phyloP scores from a whole-genome alignment of 2,329 filamentous ascomycete genomes.

The Sporothrix pallida region DNA sequence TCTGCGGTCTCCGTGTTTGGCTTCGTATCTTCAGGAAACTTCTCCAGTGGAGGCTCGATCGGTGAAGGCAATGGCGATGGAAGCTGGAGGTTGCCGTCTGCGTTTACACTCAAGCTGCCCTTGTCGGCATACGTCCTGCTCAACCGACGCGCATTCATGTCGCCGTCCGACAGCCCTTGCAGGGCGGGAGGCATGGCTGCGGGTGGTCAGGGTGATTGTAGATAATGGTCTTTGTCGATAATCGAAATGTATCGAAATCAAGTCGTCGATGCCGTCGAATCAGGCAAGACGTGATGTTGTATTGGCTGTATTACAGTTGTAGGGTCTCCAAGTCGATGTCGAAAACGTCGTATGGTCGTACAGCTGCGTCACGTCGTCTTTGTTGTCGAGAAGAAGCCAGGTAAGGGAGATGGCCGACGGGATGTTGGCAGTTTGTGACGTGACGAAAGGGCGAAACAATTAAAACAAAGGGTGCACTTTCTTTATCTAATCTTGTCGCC shows the following conservation, averaged over 20 bases:
- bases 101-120: background rate
- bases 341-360: background rate
- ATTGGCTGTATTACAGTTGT: too few relatives aligned
- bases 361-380: too few relatives aligned
- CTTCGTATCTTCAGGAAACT: background rate
- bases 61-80: conserved; percentile 28
- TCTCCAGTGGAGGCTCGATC: background rate
- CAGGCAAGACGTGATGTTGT: too few relatives aligned
- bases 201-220: background rate
- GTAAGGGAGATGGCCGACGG: background rate
- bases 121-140: background rate
- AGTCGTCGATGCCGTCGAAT: background rate
- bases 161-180: conserved; percentile 15
- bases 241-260: too few relatives aligned
- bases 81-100: conserved; percentile 12
- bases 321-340: background rate
- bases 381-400: background rate
- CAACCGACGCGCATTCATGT: background rate
- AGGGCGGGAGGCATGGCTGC: conserved; percentile 17
- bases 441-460: conserved; percentile 5
- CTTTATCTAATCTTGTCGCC: conserved; percentile 8
- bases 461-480: background rate
- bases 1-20: background rate
- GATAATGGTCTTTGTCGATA: too few relatives aligned
- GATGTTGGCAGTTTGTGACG: background rate